Base-by-base conservation (phyloP, 768 basidiomycete genomes). In the Coprinopsis marcescibilis region DNA sequence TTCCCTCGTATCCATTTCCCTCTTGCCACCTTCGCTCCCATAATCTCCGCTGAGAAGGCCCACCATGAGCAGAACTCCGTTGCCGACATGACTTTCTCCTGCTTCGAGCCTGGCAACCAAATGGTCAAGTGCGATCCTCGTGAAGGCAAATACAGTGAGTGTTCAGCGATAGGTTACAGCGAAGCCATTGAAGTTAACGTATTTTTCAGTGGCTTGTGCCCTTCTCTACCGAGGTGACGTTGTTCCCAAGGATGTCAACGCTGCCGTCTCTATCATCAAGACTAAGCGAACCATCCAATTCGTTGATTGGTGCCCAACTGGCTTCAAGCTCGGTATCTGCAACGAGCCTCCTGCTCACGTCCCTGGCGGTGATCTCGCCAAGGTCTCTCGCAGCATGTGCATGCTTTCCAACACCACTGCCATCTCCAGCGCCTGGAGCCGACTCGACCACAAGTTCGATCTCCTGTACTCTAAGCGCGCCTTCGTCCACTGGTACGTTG, bases 1-100 rank as follows among this genome's bases (percentile, higher is more conserved):
- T 95, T 95, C 84, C 93, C 93, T 51, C 89, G 93, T 62, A 97
- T 98, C 55, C 95, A 98, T 66, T 98, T 97, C 84, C 95, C 95
- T 39, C 77, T 97, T 48, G 93, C 94, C 46, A 94, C 91, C 54
- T 97, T 88, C 64, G 91, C 95, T 2, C 95, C 95, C 30, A 83
- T 98, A 56, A 73, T 97, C 60, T 94, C 92, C n/a, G 81, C 82
- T 21, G 93, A 95, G 58, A 97, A 96, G 72, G 93, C 92, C 30
- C 80, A 78, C 57, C 95, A 98, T 61, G 95, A 98, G 66, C 89
- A 92, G 68, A 96, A 98, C 75, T 89, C 92, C 4, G 95, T 97
- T 27, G 81, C 90, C 37, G 94, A 98, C 60, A 97, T 98, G 92
- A 98, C 95, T 54, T 92, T 89, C 73, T 83, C 92, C 43, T 97